Base-by-base conservation (phyloP, 2,329 filamentous ascomycete species). In the Paramyrothecium sp. region DNA sequence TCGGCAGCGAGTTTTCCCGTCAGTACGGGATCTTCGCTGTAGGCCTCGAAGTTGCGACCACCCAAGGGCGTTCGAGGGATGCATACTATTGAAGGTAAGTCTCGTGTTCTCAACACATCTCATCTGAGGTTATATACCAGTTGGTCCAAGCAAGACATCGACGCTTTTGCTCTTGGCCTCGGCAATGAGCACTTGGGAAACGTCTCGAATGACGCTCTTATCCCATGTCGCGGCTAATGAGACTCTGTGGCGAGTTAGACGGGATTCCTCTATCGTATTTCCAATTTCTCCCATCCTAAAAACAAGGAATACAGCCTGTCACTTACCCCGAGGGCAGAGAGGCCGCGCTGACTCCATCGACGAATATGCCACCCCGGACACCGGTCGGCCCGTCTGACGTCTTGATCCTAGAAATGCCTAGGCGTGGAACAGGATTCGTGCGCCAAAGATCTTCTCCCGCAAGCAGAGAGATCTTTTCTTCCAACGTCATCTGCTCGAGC, bases 21-120 rank as follows among this genome's bases (percentile, higher is more conserved):
- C 2, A 77, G 65, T n/a, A 73, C 69, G 17, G 74, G 74, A 61
- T 77, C 74, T 58, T 77, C 69, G 21, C 69, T 71, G 54, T 73
- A 71, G 38, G 70, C 71, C 59, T 77, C 73, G 51, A 76, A 76
- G 22, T 74, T 74, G 48, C 74, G 67, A 49, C 75, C 75, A 16
- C 74, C 73, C 1, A 76, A 65, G 0, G 74, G 74, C 26, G 70
- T 72, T 38, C 72, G 66, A 44, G 74, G 72, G 52, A 75, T 73
- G 62, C 70, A 76, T 53, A 77, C 50, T 16, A 55, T 59, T 2
- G 58, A n/a, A n/a, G n/a, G n/a, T n/a, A n/a, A n/a, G n/a, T n/a
- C n/a, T n/a, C n/a, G n/a, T n/a, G n/a, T n/a, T n/a, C n/a, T n/a
- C n/a, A n/a, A n/a, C n/a, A n/a, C n/a, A n/a, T n/a, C n/a, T n/a